Evolutionary conservation across 164 flowering plant species (phyloP).

Genomic region (Sextonia rubra): DNA sequence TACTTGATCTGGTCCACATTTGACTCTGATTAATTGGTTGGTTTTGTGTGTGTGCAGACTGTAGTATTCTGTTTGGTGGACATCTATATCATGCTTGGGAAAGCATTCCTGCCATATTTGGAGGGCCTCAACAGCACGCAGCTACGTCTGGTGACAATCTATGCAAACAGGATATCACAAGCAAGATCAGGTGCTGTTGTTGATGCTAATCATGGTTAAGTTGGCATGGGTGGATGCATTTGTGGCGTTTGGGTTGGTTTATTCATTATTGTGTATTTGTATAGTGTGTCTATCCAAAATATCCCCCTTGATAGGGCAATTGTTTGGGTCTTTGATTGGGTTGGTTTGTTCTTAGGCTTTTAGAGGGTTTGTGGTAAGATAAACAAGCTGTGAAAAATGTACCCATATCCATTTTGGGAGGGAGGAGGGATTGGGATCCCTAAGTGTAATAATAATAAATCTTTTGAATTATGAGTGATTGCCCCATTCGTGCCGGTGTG

Average conservation of each 20-base stretch:
- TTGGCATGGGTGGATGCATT: background rate
- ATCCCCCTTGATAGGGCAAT: background rate
- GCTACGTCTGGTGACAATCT: constrained; percentile 82
- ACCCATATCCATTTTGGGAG: constrained; percentile 1
- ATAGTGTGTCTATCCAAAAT: constrained; percentile 3
- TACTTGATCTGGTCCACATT: background rate
- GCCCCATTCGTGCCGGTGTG: background rate
- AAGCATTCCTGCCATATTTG: constrained; percentile 78
- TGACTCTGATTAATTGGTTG: background rate
- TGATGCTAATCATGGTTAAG: constrained; percentile 45
- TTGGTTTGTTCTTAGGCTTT: constrained; percentile 1
- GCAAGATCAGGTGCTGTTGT: constrained; percentile 76
- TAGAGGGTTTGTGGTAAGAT: background rate
- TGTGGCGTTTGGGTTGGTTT: background rate
- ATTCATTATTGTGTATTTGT: constrained; percentile 6
- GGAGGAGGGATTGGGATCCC: background rate
- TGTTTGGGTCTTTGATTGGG: constrained; percentile 2
- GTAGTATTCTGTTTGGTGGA: constrained; percentile 98
- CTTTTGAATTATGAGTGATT: background rate
- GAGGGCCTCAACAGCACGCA: constrained; percentile 96
- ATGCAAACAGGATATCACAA: constrained; percentile 94
- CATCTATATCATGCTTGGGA: constrained; percentile 94
- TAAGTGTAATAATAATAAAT: constrained; percentile 1
- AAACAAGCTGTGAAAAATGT: constrained; percentile 1
- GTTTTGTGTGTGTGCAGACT: constrained; percentile 44